These are phyloP conservation scores for Boletus fagicola DNA, from an alignment of 768 basidiomycete species.

Conservation along the genomic window DNA sequence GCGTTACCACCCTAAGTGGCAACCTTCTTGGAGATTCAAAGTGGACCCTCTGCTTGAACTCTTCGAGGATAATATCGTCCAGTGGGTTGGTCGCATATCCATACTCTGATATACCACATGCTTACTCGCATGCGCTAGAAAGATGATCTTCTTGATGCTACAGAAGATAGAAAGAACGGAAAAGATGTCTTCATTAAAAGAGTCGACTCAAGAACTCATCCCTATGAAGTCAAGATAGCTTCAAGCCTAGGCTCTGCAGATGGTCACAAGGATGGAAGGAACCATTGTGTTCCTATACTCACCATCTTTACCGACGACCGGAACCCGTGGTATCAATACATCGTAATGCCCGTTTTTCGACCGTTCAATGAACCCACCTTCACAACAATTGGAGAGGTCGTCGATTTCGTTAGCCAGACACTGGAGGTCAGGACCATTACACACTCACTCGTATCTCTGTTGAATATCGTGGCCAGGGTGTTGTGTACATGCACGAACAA, in stretches of 20 bases:
- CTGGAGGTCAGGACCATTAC: constrained; percentile 17
- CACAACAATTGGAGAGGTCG: constrained; percentile 23
- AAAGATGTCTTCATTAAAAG: constrained; percentile 17
- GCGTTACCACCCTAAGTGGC: neutral
- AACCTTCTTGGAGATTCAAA: constrained; percentile 12
- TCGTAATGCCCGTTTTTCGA: neutral
- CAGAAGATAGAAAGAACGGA: neutral
- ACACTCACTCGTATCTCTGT: accelerated
- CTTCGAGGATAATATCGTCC: constrained; percentile 2
- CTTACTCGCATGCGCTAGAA: too few species aligned
- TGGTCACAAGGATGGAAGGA: neutral
- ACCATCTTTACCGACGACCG: constrained; percentile 12
- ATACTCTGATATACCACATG: too few species aligned
- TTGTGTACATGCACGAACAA: constrained; percentile 36
- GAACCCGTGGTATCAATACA: neutral
- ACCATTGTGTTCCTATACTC: constrained; percentile 13
- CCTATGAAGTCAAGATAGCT: neutral
- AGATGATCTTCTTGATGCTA: neutral
- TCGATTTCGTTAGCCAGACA: constrained; percentile 30
- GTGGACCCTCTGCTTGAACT: neutral
- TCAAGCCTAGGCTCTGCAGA: neutral
- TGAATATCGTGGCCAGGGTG: constrained; percentile 22
- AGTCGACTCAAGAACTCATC: neutral
- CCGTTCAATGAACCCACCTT: constrained; percentile 17
- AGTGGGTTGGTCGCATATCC: neutral